A percentile compares a stretch with the other conserved stretches of the same genome.
phyloP scores from a whole-genome alignment of 108 stramenopile species.

The Cylindrotheca closterium region DNA sequence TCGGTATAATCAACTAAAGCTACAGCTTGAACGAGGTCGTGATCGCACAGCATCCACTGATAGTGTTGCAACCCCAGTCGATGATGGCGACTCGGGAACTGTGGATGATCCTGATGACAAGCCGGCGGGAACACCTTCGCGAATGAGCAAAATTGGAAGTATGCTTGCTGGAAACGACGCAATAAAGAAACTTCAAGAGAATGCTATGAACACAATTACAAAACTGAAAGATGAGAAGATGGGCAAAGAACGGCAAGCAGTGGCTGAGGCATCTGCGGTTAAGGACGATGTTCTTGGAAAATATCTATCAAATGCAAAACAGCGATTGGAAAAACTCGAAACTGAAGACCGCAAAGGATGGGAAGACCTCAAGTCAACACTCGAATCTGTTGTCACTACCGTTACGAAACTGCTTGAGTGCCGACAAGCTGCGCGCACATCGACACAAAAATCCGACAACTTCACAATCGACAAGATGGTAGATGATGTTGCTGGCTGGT shows the following conservation, averaged over 20 bases:
- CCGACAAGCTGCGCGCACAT: not conserved
- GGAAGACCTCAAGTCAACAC: constrained; percentile 34
- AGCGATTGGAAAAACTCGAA: constrained; percentile 37
- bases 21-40: constrained; percentile 50
- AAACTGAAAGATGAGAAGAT: constrained; percentile 56
- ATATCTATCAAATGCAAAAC: constrained; percentile 42
- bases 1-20: constrained; percentile 48
- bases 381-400: constrained; percentile 9
- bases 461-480: constrained; percentile 8
- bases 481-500: constrained; percentile 17
- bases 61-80: not conserved
- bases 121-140: not conserved
- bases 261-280: constrained; percentile 37
- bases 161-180: constrained; percentile 60
- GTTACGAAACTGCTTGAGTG: not conserved
- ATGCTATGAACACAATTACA: constrained; percentile 49
- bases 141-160: constrained; percentile 11
- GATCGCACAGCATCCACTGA: constrained; percentile 55
- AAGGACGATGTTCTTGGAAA: constrained; percentile 36
- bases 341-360: constrained; percentile 44
- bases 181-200: constrained; percentile 68
- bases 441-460: constrained; percentile 3
- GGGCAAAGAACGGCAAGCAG: constrained; percentile 44
- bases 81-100: not conserved
- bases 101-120: not conserved